Conservation (phyloP, 2,329 filamentous ascomycete species). For the Aurifilum marmelostoma region DNA sequence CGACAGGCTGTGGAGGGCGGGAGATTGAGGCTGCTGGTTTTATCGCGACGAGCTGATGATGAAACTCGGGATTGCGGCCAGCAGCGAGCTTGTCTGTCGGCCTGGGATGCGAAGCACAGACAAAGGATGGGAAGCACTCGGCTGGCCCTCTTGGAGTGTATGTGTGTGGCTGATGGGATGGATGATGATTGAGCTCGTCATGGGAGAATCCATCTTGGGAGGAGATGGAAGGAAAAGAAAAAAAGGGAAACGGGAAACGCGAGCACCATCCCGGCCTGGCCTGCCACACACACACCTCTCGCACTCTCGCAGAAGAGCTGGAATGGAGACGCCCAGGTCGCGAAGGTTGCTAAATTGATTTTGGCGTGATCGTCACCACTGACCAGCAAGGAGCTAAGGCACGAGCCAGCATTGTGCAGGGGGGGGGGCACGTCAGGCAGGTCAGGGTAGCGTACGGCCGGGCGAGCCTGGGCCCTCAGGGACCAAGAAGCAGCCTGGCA, state of each 20-base stretch:
- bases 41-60: neutral
- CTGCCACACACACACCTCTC: neutral
- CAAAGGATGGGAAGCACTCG: neutral
- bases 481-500: neutral
- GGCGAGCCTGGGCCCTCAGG: neutral
- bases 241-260: neutral
- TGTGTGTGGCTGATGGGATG: neutral
- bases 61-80: neutral
- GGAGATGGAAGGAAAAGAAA: neutral
- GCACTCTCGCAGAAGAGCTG: neutral
- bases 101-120: neutral
- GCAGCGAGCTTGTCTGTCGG: neutral
- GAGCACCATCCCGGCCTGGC: slow-evolving; percentile 3
- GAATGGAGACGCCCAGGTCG: slow-evolving; percentile 8
- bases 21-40: neutral
- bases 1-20: neutral
- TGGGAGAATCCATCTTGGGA: slow-evolving; percentile 4
- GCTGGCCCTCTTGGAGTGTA: neutral
- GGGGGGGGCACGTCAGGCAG: neutral
- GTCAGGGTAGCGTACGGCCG: neutral
- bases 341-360: slow-evolving; percentile 14
- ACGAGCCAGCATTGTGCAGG: neutral
- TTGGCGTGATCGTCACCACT: slow-evolving; percentile 16
- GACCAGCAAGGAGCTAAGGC: neutral
- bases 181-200: neutral